Evolutionary conservation across 371 early-diverging fungal species (phyloP).

Genomic region (Rhizomucor pusillus): DNA sequence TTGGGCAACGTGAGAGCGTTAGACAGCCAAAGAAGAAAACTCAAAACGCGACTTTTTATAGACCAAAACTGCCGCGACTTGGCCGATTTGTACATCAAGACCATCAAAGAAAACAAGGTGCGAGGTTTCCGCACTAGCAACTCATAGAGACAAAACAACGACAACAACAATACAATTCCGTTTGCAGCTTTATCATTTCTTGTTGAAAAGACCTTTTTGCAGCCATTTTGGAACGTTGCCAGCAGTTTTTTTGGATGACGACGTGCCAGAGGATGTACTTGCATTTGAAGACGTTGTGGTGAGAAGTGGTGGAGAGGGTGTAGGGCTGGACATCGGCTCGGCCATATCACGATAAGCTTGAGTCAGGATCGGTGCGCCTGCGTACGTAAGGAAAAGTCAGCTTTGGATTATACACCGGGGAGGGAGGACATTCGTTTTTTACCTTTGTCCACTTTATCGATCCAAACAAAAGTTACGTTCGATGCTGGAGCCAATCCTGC

Average conservation of each 20-base stretch:
- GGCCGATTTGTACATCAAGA: conserved; percentile 42
- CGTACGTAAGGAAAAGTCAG: too few relatives aligned
- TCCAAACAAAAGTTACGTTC: conserved; percentile 46
- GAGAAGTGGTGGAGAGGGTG: conserved; percentile 12
- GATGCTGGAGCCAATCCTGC: conserved; percentile 48
- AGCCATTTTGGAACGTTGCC: conserved; percentile 47
- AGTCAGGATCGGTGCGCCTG: conserved; percentile 1
- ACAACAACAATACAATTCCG: too few relatives aligned
- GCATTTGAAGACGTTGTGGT: conserved; percentile 4
- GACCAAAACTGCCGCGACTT: conserved; percentile 49
- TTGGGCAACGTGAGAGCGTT: neutral
- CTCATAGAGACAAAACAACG: conserved; percentile 22
- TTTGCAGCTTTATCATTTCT: conserved; percentile 5
- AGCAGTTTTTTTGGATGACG: conserved; percentile 9
- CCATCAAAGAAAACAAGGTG: conserved; percentile 47
- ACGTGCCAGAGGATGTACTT: neutral
- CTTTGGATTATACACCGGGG: conserved; percentile 8
- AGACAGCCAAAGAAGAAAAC: neutral
- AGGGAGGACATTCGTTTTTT: conserved; percentile 13
- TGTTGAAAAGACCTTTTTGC: conserved; percentile 48
- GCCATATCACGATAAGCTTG: conserved; percentile 1
- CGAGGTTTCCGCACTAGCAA: conserved; percentile 47
- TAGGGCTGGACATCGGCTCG: conserved; percentile 1
- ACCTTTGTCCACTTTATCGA: conserved; percentile 24
- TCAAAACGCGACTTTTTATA: conserved; percentile 4